Conservation (phyloP, 164 flowering plant species). For the Magnolia kwangsiensis region DNA sequence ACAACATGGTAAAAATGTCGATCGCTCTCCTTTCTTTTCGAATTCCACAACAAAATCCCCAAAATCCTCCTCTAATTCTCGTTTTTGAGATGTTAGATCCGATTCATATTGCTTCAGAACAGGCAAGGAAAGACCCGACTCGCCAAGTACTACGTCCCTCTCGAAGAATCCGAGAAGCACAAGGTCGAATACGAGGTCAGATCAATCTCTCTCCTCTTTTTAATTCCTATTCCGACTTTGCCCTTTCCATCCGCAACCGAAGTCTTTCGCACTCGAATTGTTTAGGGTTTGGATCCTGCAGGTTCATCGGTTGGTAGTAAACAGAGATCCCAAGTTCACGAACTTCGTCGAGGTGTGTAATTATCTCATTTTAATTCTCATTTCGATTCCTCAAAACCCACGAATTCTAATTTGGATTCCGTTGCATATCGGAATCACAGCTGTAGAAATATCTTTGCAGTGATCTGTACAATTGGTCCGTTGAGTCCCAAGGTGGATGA, state of each 20-base stretch:
- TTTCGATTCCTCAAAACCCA: too few relatives aligned
- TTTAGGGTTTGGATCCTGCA: slow-evolving; percentile 25
- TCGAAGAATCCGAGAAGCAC: slow-evolving; percentile 98
- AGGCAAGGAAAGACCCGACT: slow-evolving; percentile 96
- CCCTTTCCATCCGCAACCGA: neutral
- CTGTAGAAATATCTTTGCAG: too few relatives aligned
- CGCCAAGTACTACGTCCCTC: slow-evolving; percentile 94
- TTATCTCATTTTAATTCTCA: neutral
- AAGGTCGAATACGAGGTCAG: slow-evolving; percentile 95
- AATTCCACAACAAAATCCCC: neutral
- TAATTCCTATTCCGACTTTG: neutral
- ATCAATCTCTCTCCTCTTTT: neutral
- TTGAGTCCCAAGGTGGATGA: too few relatives aligned
- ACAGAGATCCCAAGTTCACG: slow-evolving; percentile 94
- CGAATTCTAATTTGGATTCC: too few relatives aligned
- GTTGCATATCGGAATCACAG: too few relatives aligned
- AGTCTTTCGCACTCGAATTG: neutral
- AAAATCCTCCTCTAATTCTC: neutral
- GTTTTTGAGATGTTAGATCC: slow-evolving; percentile 55
- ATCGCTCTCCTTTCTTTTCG: neutral
- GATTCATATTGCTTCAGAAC: slow-evolving; percentile 88
- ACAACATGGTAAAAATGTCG: too few relatives aligned
- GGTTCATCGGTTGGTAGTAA: slow-evolving; percentile 99
- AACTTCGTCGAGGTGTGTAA: slow-evolving; percentile 83
- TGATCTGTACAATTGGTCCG: too few relatives aligned